Base-by-base conservation (phyloP, 2,329 filamentous ascomycete species). In the Colletotrichum plurivorum region DNA sequence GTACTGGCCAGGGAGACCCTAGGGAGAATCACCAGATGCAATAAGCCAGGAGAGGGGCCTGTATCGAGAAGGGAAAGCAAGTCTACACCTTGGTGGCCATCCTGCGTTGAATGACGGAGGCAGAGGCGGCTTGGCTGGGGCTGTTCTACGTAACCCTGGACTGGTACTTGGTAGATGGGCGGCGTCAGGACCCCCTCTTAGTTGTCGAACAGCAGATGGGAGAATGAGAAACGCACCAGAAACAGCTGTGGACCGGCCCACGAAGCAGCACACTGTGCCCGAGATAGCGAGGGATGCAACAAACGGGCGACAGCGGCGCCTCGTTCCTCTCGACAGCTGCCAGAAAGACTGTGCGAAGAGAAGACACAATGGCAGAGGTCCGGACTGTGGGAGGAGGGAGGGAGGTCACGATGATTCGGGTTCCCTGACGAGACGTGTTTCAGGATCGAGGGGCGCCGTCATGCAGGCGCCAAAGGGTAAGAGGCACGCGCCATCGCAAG, bases 221-320 rank as follows among this genome's bases (percentile, higher is more conserved):
- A 63, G 57, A 64, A 70, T 63, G 63, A 70, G 63, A 70, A 70
- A 70, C 67, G 63, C 63, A 70, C 57, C 53, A 69, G 67, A 70
- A 70, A 70, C 67, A 54, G 45, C 63, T 66, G 36, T 49, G 49
- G 49, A 66, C 54, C 51, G 16, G 62, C 45, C 66, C 62, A 66
- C 36, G 12, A 31, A 7, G 25, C 12, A 12, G 10, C 27, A 53
- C 67, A 70, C 67, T 70, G 67, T 69, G 62, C 18, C 12, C 20
- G 25, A 9, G 31, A 9, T 36, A 36, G 31, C 7, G 3, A 10
- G 10, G 8, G 9, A 10, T 8, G 31, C 31, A 36, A 36, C 4
- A 10, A 18, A 41, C 22, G 13, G 51, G 8, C 10, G 25, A 15
- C 36, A 22, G 39, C 25, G 13, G 45, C 18, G 31, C 7, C 10